Base-by-base conservation (phyloP, 2,329 filamentous ascomycete species). In the Torrubiella hemipterigena region DNA sequence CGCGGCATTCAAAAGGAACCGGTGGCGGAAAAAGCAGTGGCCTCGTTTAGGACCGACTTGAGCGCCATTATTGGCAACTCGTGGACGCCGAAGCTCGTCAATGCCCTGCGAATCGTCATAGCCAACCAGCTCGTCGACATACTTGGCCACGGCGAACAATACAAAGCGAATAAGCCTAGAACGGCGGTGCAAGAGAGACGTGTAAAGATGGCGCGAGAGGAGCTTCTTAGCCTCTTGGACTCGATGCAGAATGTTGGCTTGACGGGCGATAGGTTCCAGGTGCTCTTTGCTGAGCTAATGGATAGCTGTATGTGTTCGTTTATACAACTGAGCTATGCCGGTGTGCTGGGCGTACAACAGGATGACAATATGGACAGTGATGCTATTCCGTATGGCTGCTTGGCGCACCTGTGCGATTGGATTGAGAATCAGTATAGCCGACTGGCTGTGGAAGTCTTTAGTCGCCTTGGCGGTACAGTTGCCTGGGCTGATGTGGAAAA, bases 251-350 rank as follows among this genome's bases (percentile, higher is more conserved):
- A 69, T 28, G 72, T 84, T 15, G 81, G 81, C 1, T 56, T 86
- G 13, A 75, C 75, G 2, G 78, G 77, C 17, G 75, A 81, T 44
- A 64, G 60, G 29, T 81, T 81, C 31, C 77, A 85, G 45, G 67
- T 79, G 18, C 61, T 81, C 21, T 78, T 85, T 44, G 81, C 79
- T 12, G 74, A 80, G 49, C 65, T 80, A 17, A 77, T 85, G 64
- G 68, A 84, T 46, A 56, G 58, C 21, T 63, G 77, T 36, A 74
- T 86, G 62, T 65, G 66, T 26, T 59, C 67, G 10, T 80, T 77
- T 42, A 69, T 86, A 24, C 58, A 59, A 23, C 61, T 64, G 29
- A 69, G 68, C 6, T 84, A 76, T 45, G 62, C 73, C 35, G 71
- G 77, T 3, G 63, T 75, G 29, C 86, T 81, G 73, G 39, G 47